Evolutionary conservation across 108 stramenopile genomes (phyloP).

Genomic region (Nitzschia inconspicua): DNA sequence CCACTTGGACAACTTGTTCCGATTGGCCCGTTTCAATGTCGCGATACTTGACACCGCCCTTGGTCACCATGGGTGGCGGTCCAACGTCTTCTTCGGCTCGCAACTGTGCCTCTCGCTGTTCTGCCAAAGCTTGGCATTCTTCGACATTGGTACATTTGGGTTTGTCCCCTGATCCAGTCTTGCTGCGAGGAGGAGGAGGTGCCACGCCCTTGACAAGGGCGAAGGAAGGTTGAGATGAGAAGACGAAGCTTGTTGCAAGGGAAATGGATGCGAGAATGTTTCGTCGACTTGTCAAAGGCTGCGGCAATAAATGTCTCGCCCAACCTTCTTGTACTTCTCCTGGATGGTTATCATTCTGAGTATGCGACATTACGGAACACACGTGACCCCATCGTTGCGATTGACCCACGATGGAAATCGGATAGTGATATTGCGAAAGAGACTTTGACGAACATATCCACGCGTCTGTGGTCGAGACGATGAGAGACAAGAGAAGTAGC

Average conservation of each 20-base stretch:
- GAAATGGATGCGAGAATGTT: too few relatives aligned
- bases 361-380: too few relatives aligned
- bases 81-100: conserved; percentile 30
- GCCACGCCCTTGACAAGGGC: conserved; percentile 86
- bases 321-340: too few relatives aligned
- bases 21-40: conserved; percentile 39
- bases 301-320: not conserved
- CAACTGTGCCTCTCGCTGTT: conserved; percentile 32
- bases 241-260: too few relatives aligned
- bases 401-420: too few relatives aligned
- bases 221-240: conserved; percentile 7
- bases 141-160: conserved; percentile 81
- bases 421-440: too few relatives aligned
- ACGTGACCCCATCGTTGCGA: too few relatives aligned
- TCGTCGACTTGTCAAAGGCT: not conserved
- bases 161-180: conserved; percentile 13
- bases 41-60: conserved; percentile 47
- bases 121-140: conserved; percentile 81
- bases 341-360: too few relatives aligned
- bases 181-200: conserved; percentile 60
- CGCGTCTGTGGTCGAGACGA: too few relatives aligned
- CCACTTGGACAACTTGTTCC: conserved; percentile 30
- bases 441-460: too few relatives aligned
- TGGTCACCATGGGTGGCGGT: conserved; percentile 36
- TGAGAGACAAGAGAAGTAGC: too few relatives aligned